Percentiles rank a stretch among this genome's conserved stretches.
Conservation (phyloP, 176 grass and related monocot species). For the Leersia perrieri region DNA sequence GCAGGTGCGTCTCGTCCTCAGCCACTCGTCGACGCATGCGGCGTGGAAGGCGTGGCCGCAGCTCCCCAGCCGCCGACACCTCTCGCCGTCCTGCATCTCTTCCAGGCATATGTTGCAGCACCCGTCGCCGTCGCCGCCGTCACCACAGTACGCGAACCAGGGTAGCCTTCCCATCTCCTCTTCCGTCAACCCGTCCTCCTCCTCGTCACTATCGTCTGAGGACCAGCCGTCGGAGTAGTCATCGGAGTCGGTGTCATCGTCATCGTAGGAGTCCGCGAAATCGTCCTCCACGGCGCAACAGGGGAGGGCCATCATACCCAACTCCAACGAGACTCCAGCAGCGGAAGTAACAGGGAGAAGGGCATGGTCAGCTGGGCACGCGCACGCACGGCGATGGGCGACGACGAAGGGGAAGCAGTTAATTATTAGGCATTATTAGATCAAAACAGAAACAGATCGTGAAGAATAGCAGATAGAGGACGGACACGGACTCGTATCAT, state of each 20-base stretch:
- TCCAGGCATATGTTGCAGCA: slow-evolving; percentile 8
- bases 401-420: too few species aligned
- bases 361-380: too few species aligned
- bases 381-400: too few species aligned
- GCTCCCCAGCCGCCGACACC: not conserved
- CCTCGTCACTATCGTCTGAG: not conserved
- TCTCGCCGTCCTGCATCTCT: not conserved
- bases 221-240: too few species aligned
- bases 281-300: too few species aligned
- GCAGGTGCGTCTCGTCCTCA: slow-evolving; percentile 12
- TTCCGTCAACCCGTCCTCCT: not conserved
- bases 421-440: too few species aligned
- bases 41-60: slow-evolving; percentile 26
- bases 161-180: not conserved
- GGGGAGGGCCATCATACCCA: too few species aligned
- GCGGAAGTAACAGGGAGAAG: too few species aligned
- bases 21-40: slow-evolving; percentile 10
- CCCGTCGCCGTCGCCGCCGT: not conserved
- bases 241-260: not conserved
- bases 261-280: not conserved
- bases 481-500: too few species aligned
- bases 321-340: too few species aligned
- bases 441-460: too few species aligned
- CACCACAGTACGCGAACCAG: not conserved
- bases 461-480: too few species aligned